A percentile compares a stretch with the other conserved stretches of the same genome.
phyloP scores from a whole-genome alignment of 2,329 filamentous ascomycete genomes.

The Pseudogymnoascus sp. region DNA sequence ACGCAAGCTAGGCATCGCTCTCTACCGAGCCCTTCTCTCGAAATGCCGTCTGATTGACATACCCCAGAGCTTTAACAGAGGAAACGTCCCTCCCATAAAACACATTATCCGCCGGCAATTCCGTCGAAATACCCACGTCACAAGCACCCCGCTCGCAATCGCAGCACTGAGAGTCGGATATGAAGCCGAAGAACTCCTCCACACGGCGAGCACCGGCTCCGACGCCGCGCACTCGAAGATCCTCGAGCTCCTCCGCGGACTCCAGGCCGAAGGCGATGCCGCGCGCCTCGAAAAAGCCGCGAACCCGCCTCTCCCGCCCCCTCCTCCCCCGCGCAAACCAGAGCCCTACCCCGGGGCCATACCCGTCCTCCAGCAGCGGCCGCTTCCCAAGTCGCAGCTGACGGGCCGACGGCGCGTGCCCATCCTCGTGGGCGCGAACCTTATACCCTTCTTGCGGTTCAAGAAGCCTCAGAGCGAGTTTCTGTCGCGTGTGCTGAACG shows the following conservation, averaged over 20 bases:
- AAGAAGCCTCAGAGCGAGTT: constrained; percentile 54
- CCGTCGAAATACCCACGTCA: constrained; percentile 47
- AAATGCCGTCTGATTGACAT: constrained; percentile 47
- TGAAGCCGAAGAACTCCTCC: constrained; percentile 33
- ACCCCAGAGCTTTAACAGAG: constrained; percentile 34
- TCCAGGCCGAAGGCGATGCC: constrained; percentile 4
- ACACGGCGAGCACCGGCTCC: constrained; percentile 19
- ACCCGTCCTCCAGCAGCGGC: constrained; percentile 42
- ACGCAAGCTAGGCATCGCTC: constrained; percentile 48
- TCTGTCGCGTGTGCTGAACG: constrained; percentile 50
- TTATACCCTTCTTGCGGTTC: constrained; percentile 57
- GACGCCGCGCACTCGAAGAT: constrained; percentile 18
- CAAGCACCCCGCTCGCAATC: constrained; percentile 51
- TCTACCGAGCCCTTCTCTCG: constrained; percentile 62
- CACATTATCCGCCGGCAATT: constrained; percentile 57
- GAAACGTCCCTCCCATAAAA: constrained; percentile 40
- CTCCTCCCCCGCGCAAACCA: constrained; percentile 13
- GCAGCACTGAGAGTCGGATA: constrained; percentile 61
- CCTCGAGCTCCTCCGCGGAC: background rate
- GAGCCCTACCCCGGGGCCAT: constrained; percentile 26
- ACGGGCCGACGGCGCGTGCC: constrained; percentile 51
- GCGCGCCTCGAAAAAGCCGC: constrained; percentile 31
- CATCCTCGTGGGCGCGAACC: constrained; percentile 44
- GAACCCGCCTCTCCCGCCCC: constrained; percentile 27
- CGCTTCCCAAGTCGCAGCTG: constrained; percentile 42